Conservation (phyloP, 1,284 basidiomycete species). For the Rhodotorula sp. region DNA sequence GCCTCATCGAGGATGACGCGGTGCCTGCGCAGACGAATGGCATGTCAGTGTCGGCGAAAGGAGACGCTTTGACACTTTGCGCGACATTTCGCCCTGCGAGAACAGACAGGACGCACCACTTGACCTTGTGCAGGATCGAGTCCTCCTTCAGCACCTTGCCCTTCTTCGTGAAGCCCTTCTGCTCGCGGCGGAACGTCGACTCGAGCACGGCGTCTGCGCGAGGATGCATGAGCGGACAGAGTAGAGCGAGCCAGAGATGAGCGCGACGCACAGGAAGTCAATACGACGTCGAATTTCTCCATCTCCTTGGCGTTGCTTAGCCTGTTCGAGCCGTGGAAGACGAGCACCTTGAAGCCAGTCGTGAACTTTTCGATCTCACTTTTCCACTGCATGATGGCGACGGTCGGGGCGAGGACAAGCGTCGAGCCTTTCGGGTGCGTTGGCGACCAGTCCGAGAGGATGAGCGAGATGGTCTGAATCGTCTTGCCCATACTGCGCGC, state of each 20-base stretch:
- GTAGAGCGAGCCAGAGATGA: background rate
- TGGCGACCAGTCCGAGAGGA: slow-evolving; percentile 65
- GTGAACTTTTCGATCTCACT: slow-evolving; percentile 76
- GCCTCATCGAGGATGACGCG: slow-evolving; percentile 82
- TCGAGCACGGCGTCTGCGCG: slow-evolving; percentile 69
- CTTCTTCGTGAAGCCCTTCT: slow-evolving; percentile 84
- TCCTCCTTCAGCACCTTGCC: slow-evolving; percentile 82
- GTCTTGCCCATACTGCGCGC: slow-evolving; percentile 85
- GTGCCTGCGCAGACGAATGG: slow-evolving; percentile 69
- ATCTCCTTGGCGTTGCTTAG: slow-evolving; percentile 64
- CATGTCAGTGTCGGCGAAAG: slow-evolving; percentile 53
- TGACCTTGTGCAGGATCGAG: slow-evolving; percentile 77
- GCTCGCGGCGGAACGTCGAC: slow-evolving; percentile 88
- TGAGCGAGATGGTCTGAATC: slow-evolving; percentile 90
- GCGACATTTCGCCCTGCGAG: too few species aligned
- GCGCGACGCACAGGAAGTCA: slow-evolving; percentile 44
- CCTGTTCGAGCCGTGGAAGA: slow-evolving; percentile 83
- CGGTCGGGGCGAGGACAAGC: slow-evolving; percentile 76
- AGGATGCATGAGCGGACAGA: slow-evolving; percentile 46
- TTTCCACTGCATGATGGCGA: slow-evolving; percentile 98
- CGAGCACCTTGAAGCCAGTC: slow-evolving; percentile 60
- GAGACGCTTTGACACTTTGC: too few species aligned
- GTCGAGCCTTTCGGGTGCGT: slow-evolving; percentile 64
- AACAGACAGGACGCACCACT: slow-evolving; percentile 73
- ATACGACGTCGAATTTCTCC: slow-evolving; percentile 77